A percentile compares a stretch with the other conserved stretches of the same genome.
Conservation (phyloP, 805 yeast species). For the Ogataea nitratoaversa region DNA sequence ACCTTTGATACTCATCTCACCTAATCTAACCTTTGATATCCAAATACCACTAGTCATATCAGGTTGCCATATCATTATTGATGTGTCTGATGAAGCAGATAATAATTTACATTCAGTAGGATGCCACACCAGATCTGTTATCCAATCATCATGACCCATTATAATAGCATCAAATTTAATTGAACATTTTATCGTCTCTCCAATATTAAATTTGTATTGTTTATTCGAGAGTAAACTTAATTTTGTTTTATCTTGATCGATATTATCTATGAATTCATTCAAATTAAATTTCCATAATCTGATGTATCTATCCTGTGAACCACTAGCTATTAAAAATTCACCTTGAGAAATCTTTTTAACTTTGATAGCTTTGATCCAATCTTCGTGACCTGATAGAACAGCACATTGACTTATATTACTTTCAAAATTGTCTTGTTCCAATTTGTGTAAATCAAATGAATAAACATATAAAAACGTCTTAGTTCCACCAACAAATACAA, state of each 20-base stretch:
- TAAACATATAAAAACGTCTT: slow-evolving; percentile 50
- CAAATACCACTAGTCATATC: slow-evolving; percentile 85
- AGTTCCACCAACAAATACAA: slow-evolving; percentile 75
- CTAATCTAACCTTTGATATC: slow-evolving; percentile 76
- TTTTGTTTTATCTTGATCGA: slow-evolving; percentile 49
- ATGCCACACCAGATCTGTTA: slow-evolving; percentile 81
- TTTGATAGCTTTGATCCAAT: slow-evolving; percentile 81
- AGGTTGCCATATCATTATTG: slow-evolving; percentile 91
- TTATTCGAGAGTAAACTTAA: slow-evolving; percentile 63
- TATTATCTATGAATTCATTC: slow-evolving; percentile 52
- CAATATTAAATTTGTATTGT: slow-evolving; percentile 54
- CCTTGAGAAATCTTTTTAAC: slow-evolving; percentile 48
- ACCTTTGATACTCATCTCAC: slow-evolving; percentile 92
- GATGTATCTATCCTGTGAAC: slow-evolving; percentile 89
- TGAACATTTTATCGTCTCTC: slow-evolving; percentile 38
- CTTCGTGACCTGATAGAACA: slow-evolving; percentile 83
- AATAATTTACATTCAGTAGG: slow-evolving; percentile 56
- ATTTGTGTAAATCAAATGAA: slow-evolving; percentile 35
- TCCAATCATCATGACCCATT: slow-evolving; percentile 99
- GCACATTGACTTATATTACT: slow-evolving; percentile 39
- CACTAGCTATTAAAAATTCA: slow-evolving; percentile 72
- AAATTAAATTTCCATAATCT: slow-evolving; percentile 78
- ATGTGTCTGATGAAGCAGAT: slow-evolving; percentile 90
- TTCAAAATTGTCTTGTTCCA: slow-evolving; percentile 8
- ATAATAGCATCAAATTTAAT: slow-evolving; percentile 86